Evolutionary conservation across 345 rosid species (phyloP), one percentile per base, ranked within the genome.

Genomic region (Eucalyptus fibrosa): DNA sequence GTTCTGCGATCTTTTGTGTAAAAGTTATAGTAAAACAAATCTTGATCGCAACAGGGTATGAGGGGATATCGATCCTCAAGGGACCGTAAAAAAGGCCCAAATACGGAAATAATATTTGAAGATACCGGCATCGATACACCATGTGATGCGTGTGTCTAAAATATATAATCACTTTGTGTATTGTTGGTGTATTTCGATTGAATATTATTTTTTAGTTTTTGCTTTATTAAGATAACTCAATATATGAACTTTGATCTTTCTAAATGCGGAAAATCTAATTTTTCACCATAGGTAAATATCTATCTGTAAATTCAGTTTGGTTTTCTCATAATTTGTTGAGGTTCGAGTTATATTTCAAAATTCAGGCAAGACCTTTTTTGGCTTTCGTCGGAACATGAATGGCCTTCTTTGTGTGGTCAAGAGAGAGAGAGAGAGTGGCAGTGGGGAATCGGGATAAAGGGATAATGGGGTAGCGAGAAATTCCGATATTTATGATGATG

Each of bases 41-140:
- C 77, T 65, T n/a, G 40, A 65, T 65, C 18, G 0, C 18, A 0
- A 65, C 5, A 24, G 4, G 40, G 21, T n/a, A 1, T n/a, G 77
- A n/a, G 37, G 77, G 21, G 77, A n/a, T 32, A 16, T 16, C 9
- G 1, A n/a, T 65, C 77, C 77, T 65, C 1, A n/a, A 65, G 77
- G 40, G 77, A 65, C 40, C 6, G 3, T n/a, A n/a, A 16, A 15
- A n/a, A 65, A n/a, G 16, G 77, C 77, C 40, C 3, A n/a, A n/a
- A 65, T 4, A n/a, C 1, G 12, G 21, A 65, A 65, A n/a, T 8
- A n/a, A 65, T 65, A 2, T n/a, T n/a, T n/a, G 40, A 7, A 65
- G 77, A 65, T 65, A 65, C 3, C 8, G 1, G 72, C 72, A 30
- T 30, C 37, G 3, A 62, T 7, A 7, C 37, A 6, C 5, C 34